These are phyloP conservation scores for Chrysoporthe austroafricana DNA, from an alignment of 2,329 filamentous ascomycete species.

Conservation along the genomic window DNA sequence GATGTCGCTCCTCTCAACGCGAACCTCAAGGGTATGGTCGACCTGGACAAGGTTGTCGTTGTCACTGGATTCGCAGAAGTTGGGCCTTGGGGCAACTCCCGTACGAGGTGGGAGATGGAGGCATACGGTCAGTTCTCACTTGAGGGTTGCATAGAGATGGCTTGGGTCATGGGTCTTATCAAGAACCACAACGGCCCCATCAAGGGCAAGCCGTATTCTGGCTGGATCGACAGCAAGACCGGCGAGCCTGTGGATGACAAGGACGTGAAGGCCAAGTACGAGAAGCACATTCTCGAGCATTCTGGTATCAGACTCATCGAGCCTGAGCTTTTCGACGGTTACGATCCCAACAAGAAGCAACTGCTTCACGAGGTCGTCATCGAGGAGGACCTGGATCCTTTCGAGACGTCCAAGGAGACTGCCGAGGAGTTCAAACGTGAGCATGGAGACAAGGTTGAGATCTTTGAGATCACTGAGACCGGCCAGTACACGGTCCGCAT, in stretches of 20 bases:
- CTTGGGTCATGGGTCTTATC: slow-evolving; percentile 99
- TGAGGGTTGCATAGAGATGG: slow-evolving; percentile 98
- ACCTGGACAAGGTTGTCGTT: slow-evolving; percentile 96
- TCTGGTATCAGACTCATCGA: slow-evolving; percentile 97
- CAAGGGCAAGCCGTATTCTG: slow-evolving; percentile 95
- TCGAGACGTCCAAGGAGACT: slow-evolving; percentile 96
- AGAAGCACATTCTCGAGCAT: slow-evolving; percentile 95
- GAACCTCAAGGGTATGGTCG: slow-evolving; percentile 94
- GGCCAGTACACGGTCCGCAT: slow-evolving; percentile 94
- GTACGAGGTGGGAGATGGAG: slow-evolving; percentile 99
- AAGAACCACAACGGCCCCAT: slow-evolving; percentile 97
- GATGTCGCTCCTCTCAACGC: slow-evolving; percentile 89
- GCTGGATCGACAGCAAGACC: slow-evolving; percentile 94
- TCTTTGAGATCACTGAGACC: slow-evolving; percentile 91
- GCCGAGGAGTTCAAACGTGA: slow-evolving; percentile 96
- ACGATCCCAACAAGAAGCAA: slow-evolving; percentile 98
- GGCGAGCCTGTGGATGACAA: slow-evolving; percentile 97
- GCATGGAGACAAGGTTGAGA: slow-evolving; percentile 96
- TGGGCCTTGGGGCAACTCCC: slow-evolving; percentile 97
- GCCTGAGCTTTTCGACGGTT: slow-evolving; percentile 93
- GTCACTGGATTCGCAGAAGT: slow-evolving; percentile 96
- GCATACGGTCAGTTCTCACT: slow-evolving; percentile 95
- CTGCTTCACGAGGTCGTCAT: slow-evolving; percentile 97
- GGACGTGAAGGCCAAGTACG: slow-evolving; percentile 96
- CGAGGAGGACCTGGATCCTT: slow-evolving; percentile 94